Evolutionary conservation across 164 flowering plant genomes (phyloP).

Genomic region (Magnolia kwangsiensis): DNA sequence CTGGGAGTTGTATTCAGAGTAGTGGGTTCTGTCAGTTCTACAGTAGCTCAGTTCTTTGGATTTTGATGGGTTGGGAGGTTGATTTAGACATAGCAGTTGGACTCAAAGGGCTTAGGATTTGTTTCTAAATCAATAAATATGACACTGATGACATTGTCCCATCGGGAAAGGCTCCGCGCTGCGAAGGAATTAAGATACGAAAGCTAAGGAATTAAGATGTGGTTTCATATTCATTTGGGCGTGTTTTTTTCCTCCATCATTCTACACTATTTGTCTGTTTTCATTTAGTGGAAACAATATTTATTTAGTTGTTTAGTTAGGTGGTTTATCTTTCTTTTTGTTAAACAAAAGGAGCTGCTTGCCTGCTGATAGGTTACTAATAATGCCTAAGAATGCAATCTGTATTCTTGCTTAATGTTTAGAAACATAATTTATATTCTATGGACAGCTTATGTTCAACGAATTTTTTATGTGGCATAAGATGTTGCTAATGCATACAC

Average conservation of each 20-base stretch:
- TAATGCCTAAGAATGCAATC: too few relatives aligned
- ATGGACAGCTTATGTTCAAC: too few relatives aligned
- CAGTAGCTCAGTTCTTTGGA: not conserved
- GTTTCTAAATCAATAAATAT: not conserved
- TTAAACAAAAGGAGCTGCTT: not conserved
- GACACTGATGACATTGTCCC: not conserved
- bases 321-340: not conserved
- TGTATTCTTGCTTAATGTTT: too few relatives aligned
- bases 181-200: not conserved
- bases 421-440: too few relatives aligned
- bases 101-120: not conserved
- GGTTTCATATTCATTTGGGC: not conserved
- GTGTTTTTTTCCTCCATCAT: too few relatives aligned
- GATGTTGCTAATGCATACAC: too few relatives aligned
- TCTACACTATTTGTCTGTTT: not conserved
- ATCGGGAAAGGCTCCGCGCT: not conserved
- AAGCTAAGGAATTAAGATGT: not conserved
- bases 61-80: not conserved
- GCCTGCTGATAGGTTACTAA: not conserved
- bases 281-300: not conserved
- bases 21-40: not conserved
- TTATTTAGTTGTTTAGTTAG: not conserved
- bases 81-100: not conserved
- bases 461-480: too few relatives aligned
- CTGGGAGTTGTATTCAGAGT: too few relatives aligned